Base-by-base conservation (phyloP, 306 rosid species). In the Carpinus viminea region DNA sequence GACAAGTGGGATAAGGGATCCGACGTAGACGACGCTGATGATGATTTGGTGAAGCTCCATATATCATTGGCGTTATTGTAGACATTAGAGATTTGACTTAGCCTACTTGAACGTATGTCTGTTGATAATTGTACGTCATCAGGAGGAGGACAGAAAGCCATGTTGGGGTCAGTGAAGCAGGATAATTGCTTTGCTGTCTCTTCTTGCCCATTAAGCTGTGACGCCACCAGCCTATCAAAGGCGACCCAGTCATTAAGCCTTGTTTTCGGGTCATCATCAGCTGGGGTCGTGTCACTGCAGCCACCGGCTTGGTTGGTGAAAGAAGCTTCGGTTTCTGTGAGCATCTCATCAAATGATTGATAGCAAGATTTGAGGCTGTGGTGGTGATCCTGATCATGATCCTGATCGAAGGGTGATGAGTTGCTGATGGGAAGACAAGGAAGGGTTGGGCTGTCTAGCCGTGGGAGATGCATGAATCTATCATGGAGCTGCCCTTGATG, bases 1-100 rank as follows among this genome's bases (percentile, higher is more conserved):
- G 91, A 88, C 87, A 88, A 79, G 79, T 88, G 91, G 84, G 86
- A 88, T 18, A 88, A 80, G 36, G 91, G 91, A 71, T 87, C 91
- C 16, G 88, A 78, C 18, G 91, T 77, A 5, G 89, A 78, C 24
- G 81, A 73, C 6, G 87, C 10, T 18, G 77, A 60, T 15, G 87
- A 51, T 13, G 85, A 80, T 73, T 82, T 85, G 3, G 87, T 71
- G 79, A 85, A 87, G 54, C 74, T 78, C 89, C 91, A 87, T 0
- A 85, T 72, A 81, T 85, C 88, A 16, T 83, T 80, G 41, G 78
- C 87, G 51, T 34, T 78, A 41, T 55, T 74, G 77, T 78, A 85
- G 77, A 74, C 80, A 8, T 77, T 64, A 1, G 76, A 15, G 54
- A 51, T 50, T 57, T 84, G 79, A 56, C 52, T 34, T 47, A 24